Evolutionary conservation across 179 eudicot species (phyloP), one percentile per base, ranked within the genome.

Genomic region (Silene vulgaris): DNA sequence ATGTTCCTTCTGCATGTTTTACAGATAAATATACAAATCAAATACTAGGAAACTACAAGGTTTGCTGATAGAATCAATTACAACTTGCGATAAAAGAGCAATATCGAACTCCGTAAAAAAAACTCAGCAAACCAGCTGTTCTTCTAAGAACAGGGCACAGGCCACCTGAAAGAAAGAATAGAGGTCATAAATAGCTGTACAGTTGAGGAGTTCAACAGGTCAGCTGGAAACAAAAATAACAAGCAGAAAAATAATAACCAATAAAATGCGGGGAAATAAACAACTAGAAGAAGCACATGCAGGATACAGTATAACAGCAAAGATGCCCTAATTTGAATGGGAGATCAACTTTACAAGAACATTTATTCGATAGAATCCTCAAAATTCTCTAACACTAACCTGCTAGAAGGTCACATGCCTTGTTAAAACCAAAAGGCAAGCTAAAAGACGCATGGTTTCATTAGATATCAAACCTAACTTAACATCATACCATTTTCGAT

Each of bases 121-220:
- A 74, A 81, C 78, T 76, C 83, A 82, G 78, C 76, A 69, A 76
- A 63, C 70, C 77, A 76, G 72, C 74, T 62, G 65, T 75, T 78
- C 76, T 79, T 85, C 80, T 76, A 80, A 74, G 73, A 75, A 59
- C 79, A 77, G 74, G 52, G 76, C 80, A 83, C 80, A 70, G 79
- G 77, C 72, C 60, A 84, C 88, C 94, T 88, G 91, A 81, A 87
- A 89, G 70, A 80, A 56, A 69, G 75, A 79, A 65, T 72, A 62
- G 52, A 67, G 19, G 30, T 66, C 73, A 77, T 76, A 61, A 77
- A 79, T 32, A 74, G 75, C 72, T 32, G 73, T 75, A 45, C 20
- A 77, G 12, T 71, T 60, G 63, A 37, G 61, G 77, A 71, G 40
- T 59, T 66, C 23, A 77, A 73, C 57, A 65, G 13, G 77, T 29